phyloP scores from a whole-genome alignment of 1,139 yeast genomes.

The Nakaseomyces delphensis region DNA sequence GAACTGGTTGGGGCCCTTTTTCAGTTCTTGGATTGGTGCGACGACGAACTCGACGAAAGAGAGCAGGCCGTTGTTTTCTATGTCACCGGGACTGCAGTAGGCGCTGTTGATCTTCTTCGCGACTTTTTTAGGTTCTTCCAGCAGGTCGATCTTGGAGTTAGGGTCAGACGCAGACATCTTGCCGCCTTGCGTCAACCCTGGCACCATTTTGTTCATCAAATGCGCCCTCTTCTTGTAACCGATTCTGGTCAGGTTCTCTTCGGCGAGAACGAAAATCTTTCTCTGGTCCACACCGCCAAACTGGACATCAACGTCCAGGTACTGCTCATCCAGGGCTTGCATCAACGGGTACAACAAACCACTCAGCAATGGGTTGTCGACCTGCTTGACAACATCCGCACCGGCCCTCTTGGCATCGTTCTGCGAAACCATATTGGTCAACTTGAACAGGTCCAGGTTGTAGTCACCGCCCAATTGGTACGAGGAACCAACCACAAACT shows the following conservation, averaged over 20 bases:
- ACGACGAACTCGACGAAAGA: conserved; percentile 79
- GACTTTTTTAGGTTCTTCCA: conserved; percentile 81
- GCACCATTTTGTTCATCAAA: conserved; percentile 98
- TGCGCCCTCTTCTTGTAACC: conserved; percentile 98
- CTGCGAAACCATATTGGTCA: conserved; percentile 77
- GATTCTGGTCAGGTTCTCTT: conserved; percentile 75
- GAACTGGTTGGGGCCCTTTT: conserved; percentile 46
- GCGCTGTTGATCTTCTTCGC: conserved; percentile 89
- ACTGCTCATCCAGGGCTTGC: conserved; percentile 97
- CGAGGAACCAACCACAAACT: conserved; percentile 77
- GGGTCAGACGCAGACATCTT: conserved; percentile 99
- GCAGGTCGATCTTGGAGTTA: conserved; percentile 86
- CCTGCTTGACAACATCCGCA: conserved; percentile 98
- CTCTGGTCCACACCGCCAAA: conserved; percentile 99
- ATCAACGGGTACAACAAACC: conserved; percentile 95
- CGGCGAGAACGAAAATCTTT: conserved; percentile 94
- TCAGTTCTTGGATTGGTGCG: conserved; percentile 77
- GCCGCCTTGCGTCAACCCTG: conserved; percentile 94
- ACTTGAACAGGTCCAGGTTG: conserved; percentile 79
- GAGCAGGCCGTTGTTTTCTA: conserved; percentile 82
- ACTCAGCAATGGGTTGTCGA: conserved; percentile 81
- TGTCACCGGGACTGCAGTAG: conserved; percentile 90
- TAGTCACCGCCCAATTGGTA: conserved; percentile 73
- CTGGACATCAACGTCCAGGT: conserved; percentile 82
- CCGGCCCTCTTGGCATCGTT: conserved; percentile 99